Base-by-base conservation (phyloP, 306 rosid genomes). In the Calophaca sinica region DNA sequence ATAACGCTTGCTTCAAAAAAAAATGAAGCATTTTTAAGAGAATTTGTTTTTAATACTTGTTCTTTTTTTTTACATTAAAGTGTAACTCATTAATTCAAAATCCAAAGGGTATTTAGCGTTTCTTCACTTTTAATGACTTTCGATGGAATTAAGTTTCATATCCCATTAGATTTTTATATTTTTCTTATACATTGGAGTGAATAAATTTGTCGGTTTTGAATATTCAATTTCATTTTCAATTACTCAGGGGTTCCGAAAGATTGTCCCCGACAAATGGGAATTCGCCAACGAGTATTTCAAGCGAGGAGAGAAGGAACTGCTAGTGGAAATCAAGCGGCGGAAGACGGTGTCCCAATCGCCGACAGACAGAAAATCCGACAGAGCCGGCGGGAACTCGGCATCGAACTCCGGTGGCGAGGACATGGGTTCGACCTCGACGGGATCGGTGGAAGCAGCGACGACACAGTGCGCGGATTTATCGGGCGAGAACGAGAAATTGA, bases 241-340 rank as follows among this genome's bases (percentile, higher is more conserved):
- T 36, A 0, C 2, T 29, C 87, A 94, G 97, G 99, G 99, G 1
- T 94, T 94, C 44, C 84, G 93, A 5, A 94, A 94, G 74, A 91
- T 73, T 1, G 99, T 86, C 2, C 90, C 90, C 0, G 96, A 94
- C 85, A 90, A 92, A 82, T 94, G 99, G 99, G 99, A 94, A 77
- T 94, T 94, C 57, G 89, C 93, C 1, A 92, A 89, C 79, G 93
- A 94, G 60, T 32, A 86, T 62, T 94, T 94, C 90, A 87, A 70
- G 77, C 88, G 87, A 41, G 96, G 88, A 1, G 76, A 80, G 28
- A 85, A 51, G 39, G 96, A 90, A 72, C 89, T 94, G 4, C 87
- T 94, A 26, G 3, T 61, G 4, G 74, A 72, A 26, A 90, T 94
- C 49, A 92, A 87, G 3, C 93, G 99, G 51, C 96, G 96, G 38